Evolutionary conservation across 73 alveolate species (phyloP), one percentile per base, ranked within the genome.

Genomic region (Paraurostyla sp.): DNA sequence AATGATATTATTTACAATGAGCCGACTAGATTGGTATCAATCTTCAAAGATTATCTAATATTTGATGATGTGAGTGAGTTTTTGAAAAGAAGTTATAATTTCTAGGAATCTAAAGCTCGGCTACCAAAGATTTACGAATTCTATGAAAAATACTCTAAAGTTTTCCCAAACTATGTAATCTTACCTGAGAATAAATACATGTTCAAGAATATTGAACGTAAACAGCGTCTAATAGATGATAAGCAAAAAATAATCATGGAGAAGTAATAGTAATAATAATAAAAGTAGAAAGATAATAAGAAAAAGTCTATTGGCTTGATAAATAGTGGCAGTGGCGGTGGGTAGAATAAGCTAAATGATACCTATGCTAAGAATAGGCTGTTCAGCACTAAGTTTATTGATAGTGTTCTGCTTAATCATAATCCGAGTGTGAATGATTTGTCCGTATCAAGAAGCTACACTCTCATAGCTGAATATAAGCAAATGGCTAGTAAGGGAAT

Each of bases 91-190:
- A 69, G 56, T 78, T 95, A 95, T 69, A 92, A 86, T 59, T 58
- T 58, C 54, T 51, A 85, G 4, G 97, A 95, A 83, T 81, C 95
- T 18, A 54, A 71, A 30, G 82, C 81, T 38, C 63, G 94, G 60
- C 94, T 95, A 29, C 98, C 97, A 0, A 95, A 95, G 82, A 95
- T 95, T 27, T 95, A 59, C 68, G 98, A 95, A 65, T 95, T 91
- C 62, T 95, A 95, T 71, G 96, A 92, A 43, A 84, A 91, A 80
- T 95, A 94, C 38, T 90, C 96, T 0, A 95, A 93, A 45, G 94
- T 95, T 29, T 95, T 95, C 85, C 98, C 98, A 15, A 95, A 95
- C 85, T 95, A 95, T 82, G 98, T 95, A 16, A 76, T 84, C 38
- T 68, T 95, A 20, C 97, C 97, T 13, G 96, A 95, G 69, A 93